Percentiles rank a stretch among this genome's conserved stretches.
phyloP scores from a whole-genome alignment of 257 asterid genomes.

The Phtheirospermum japonicum region DNA sequence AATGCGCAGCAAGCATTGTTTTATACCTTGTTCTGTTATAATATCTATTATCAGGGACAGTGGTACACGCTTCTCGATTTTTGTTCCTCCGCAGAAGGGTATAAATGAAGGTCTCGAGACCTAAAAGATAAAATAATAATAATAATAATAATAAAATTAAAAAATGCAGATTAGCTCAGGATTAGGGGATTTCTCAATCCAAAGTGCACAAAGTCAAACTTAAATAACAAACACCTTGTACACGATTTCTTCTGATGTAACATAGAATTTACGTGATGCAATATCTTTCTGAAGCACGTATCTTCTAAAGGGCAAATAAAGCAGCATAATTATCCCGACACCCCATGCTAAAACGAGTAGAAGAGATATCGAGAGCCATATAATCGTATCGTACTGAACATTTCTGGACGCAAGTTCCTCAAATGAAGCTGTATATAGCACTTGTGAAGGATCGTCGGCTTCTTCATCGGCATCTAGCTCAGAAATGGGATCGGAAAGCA shows the following conservation, averaged over 20 bases:
- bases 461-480: constrained; percentile 50
- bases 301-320: constrained; percentile 59
- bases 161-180: constrained; percentile 15
- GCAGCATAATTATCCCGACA: constrained; percentile 63
- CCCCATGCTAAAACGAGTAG: constrained; percentile 79
- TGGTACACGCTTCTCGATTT: constrained; percentile 61
- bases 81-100: constrained; percentile 55
- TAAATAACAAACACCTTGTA: constrained; percentile 45
- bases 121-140: constrained; percentile 26
- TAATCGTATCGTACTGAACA: constrained; percentile 54
- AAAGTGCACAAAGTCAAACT: constrained; percentile 18
- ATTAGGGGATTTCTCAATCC: not conserved
- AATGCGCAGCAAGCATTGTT: not conserved
- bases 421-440: constrained; percentile 55
- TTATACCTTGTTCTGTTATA: constrained; percentile 68
- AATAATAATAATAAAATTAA: constrained; percentile 12
- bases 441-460: constrained; percentile 36
- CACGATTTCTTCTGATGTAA: constrained; percentile 51
- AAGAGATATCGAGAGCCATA: constrained; percentile 68
- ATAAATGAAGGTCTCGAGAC: constrained; percentile 69
- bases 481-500: constrained; percentile 51
- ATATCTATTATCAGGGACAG: constrained; percentile 54
- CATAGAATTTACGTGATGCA: constrained; percentile 57
- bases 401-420: constrained; percentile 47
- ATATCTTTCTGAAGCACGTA: constrained; percentile 69